phyloP scores from a whole-genome alignment of 2,329 filamentous ascomycete species.

The Fusarium nodosum region DNA sequence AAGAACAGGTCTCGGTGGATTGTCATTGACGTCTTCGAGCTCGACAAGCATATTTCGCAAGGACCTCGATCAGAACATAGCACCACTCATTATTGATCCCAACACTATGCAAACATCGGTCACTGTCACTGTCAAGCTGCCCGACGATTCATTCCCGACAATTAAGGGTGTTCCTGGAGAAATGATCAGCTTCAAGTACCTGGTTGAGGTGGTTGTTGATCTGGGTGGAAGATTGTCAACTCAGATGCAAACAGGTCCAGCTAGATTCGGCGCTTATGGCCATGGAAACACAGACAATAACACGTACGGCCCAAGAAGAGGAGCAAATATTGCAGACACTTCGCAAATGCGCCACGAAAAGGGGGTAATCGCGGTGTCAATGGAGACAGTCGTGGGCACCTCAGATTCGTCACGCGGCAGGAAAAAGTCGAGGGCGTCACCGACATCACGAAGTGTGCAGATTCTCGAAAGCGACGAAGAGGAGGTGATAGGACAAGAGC shows the following conservation, averaged over 20 bases:
- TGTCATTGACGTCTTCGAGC: constrained; percentile 87
- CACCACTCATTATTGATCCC: constrained; percentile 90
- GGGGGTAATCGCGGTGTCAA: constrained; percentile 87
- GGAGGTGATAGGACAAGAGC: constrained; percentile 44
- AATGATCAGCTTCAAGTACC: constrained; percentile 96
- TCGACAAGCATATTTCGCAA: constrained; percentile 96
- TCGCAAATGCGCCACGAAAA: constrained; percentile 88
- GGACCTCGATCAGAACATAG: constrained; percentile 89
- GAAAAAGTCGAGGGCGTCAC: constrained; percentile 46
- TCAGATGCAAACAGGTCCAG: constrained; percentile 74
- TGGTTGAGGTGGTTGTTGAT: constrained; percentile 92
- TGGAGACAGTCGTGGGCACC: constrained; percentile 90
- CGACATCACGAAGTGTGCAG: constrained; percentile 48
- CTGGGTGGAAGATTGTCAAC: constrained; percentile 86
- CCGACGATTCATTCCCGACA: constrained; percentile 91
- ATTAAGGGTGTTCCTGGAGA: constrained; percentile 90
- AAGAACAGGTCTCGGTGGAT: constrained; percentile 84
- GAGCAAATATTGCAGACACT: constrained; percentile 84
- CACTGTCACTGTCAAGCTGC: constrained; percentile 85
- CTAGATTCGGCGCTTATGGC: constrained; percentile 56
- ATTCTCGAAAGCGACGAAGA: constrained; percentile 54
- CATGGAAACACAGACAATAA: constrained; percentile 49
- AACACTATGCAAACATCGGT: constrained; percentile 81
- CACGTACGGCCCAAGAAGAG: constrained; percentile 52
- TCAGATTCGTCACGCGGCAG: constrained; percentile 73